phyloP scores from a whole-genome alignment of 805 yeast species.

The Spathaspora sp. region DNA sequence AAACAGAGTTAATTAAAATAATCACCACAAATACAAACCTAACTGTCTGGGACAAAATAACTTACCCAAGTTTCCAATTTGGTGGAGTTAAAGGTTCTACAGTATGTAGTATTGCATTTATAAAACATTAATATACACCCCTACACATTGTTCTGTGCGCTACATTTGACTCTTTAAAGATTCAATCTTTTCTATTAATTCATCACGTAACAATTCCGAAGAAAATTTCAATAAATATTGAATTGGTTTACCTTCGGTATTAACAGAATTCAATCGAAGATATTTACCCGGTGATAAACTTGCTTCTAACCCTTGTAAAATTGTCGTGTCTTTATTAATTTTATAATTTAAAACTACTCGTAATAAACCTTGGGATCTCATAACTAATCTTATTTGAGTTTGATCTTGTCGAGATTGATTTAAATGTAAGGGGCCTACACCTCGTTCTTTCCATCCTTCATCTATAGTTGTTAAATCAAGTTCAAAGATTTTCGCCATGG shows the following conservation, averaged over 20 bases:
- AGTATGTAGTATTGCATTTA: conserved; percentile 82
- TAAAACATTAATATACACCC: conserved; percentile 20
- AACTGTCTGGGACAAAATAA: conserved; percentile 59
- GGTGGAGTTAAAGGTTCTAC: conserved; percentile 90
- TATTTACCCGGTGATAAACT: conserved; percentile 83
- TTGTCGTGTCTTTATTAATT: conserved; percentile 55
- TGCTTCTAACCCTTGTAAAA: conserved; percentile 79
- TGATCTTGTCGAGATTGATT: conserved; percentile 45
- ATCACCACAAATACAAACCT: conserved; percentile 45
- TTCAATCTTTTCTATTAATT: conserved; percentile 50
- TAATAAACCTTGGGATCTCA: conserved; percentile 86
- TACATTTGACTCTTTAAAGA: conserved; percentile 18
- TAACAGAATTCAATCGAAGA: conserved; percentile 67
- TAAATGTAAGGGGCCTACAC: conserved; percentile 82
- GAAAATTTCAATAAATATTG: conserved; percentile 82
- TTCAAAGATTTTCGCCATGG: conserved; percentile 76
- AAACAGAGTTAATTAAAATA: conserved; percentile 60
- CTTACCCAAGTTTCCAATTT: conserved; percentile 80
- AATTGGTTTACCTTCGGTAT: conserved; percentile 58
- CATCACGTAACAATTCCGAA: conserved; percentile 55
- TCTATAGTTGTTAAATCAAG: conserved; percentile 61
- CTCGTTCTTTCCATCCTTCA: conserved; percentile 95
- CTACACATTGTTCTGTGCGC: neutral
- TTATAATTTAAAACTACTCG: conserved; percentile 79
- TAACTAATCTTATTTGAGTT: conserved; percentile 63